Evolutionary conservation across 2,329 filamentous ascomycete genomes (phyloP).

Genomic region (Fusarium camptoceras): DNA sequence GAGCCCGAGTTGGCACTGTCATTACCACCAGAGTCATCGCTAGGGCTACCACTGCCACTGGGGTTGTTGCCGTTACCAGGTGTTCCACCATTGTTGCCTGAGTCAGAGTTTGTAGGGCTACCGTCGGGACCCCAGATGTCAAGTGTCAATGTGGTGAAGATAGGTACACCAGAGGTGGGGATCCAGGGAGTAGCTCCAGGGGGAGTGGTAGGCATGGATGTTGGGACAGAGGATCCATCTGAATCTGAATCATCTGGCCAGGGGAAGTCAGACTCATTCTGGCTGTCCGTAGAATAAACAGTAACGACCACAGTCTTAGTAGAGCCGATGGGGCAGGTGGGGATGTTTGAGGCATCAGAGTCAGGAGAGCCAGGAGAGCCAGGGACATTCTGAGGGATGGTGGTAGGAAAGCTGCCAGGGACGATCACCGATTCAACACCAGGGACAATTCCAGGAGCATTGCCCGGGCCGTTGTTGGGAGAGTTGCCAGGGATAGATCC

Average conservation of each 20-base stretch:
- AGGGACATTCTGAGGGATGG: conserved; percentile 17
- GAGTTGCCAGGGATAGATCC: conserved; percentile 2
- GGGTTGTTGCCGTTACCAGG: conserved; percentile 5
- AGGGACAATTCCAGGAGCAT: conserved; percentile 21
- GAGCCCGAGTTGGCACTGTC: neutral
- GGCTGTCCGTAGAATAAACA: conserved; percentile 52
- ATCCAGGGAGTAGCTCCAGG: conserved; percentile 29
- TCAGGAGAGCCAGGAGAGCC: conserved; percentile 10
- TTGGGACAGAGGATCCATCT: conserved; percentile 33
- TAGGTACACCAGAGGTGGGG: conserved; percentile 37
- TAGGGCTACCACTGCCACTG: conserved; percentile 14
- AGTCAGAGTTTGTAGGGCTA: conserved; percentile 16
- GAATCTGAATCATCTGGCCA: conserved; percentile 33
- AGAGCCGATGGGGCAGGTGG: conserved; percentile 55
- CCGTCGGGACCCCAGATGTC: conserved; percentile 49
- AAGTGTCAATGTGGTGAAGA: conserved; percentile 53
- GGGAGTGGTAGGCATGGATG: conserved; percentile 48
- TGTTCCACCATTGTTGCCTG: conserved; percentile 11
- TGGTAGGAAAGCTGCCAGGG: conserved; percentile 23
- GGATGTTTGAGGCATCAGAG: conserved; percentile 26
- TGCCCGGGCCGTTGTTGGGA: conserved; percentile 13
- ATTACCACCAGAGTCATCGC: conserved; percentile 2
- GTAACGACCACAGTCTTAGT: conserved; percentile 63
- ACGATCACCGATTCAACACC: conserved; percentile 26
- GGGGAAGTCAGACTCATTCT: conserved; percentile 35